Evolutionary conservation across 148 eudicot species (phyloP).

Genomic region (Simmondsia chinensis): DNA sequence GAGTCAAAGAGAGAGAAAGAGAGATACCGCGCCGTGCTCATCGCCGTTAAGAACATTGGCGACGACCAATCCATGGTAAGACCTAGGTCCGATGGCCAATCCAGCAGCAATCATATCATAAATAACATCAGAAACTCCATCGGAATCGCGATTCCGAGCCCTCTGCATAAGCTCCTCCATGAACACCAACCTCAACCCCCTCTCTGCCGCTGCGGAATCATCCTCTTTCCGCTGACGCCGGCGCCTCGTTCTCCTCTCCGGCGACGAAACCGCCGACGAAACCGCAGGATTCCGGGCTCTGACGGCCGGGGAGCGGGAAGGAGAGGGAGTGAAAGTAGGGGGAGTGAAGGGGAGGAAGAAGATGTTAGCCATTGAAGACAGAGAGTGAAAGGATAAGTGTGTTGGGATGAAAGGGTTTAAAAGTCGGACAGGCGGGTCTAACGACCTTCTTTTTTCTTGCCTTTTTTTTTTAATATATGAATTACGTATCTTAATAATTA

Average conservation of each 20-base stretch:
- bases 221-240: conserved; percentile 24
- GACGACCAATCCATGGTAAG: conserved; percentile 74
- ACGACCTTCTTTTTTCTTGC: background rate
- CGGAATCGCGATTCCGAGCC: conserved; percentile 38
- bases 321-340: conserved; percentile 5
- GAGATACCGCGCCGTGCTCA: conserved; percentile 54
- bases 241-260: conserved; percentile 19
- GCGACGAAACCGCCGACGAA: conserved; percentile 22
- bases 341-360: conserved; percentile 10
- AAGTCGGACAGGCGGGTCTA: background rate
- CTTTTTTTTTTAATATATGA: no score
- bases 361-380: conserved; percentile 29
- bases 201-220: conserved; percentile 49
- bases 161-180: conserved; percentile 81
- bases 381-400: conserved; percentile 5
- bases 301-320: conserved; percentile 9
- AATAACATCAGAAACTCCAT: conserved; percentile 66
- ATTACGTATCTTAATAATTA: no score
- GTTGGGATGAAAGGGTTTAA: background rate
- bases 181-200: conserved; percentile 51
- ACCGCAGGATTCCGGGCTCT: conserved; percentile 5
- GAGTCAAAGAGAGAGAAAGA: background rate
- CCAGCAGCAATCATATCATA: conserved; percentile 94
- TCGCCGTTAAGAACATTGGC: conserved; percentile 56
- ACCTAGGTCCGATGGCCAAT: conserved; percentile 66